Evolutionary conservation across 1,284 basidiomycete genomes (phyloP), one percentile per base, ranked within the genome.

Genomic region (Thecaphora thlaspeos): DNA sequence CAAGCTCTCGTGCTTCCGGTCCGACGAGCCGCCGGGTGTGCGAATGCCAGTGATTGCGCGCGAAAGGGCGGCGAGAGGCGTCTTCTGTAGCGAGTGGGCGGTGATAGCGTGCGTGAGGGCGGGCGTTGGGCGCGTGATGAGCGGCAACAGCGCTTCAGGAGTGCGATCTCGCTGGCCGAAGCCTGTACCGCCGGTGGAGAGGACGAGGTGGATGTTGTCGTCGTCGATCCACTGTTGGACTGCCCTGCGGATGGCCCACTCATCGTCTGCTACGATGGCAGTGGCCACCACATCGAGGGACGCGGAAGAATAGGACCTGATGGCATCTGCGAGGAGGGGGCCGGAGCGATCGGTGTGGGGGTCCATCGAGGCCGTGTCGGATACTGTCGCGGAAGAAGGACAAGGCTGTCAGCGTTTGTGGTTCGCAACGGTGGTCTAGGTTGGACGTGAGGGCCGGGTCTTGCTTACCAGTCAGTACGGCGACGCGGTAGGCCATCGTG

Each of bases 131-230:
- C 88, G 85, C 54, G 88, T 85, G 30, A 92, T 83, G 18, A 92
- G 79, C 0, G 86, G 84, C 12, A 81, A 78, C 43, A 92, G 82
- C 0, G 89, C 88, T 82, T 92, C 89, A 37, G 89, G 90, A 5
- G 90, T 92, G 36, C 81, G 79, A 77, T 92, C 90, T 54, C 87
- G 81, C 30, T 83, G 80, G 2, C 89, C 88, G 71, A 91, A 90
- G 4, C 90, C 90, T 0, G 90, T 93, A 2, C 90, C 90, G 11
- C 90, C 90, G 0, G 87, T 88, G 4, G 89, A 89, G 53, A 92
- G 80, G 22, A 73, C 54, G 21, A 73, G 45, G 5, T 61, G 46
- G 7, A 63, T 24, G 1, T 22, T 24, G 4, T 42, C 22, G 2
- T 43, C 26, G 15, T 71, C 68, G 5, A 51, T 23, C 49, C 67